Evolutionary conservation across 2,329 filamentous ascomycete genomes (phyloP), one percentile per base, ranked within the genome.

Genomic region (Pezicula neosporulosa): DNA sequence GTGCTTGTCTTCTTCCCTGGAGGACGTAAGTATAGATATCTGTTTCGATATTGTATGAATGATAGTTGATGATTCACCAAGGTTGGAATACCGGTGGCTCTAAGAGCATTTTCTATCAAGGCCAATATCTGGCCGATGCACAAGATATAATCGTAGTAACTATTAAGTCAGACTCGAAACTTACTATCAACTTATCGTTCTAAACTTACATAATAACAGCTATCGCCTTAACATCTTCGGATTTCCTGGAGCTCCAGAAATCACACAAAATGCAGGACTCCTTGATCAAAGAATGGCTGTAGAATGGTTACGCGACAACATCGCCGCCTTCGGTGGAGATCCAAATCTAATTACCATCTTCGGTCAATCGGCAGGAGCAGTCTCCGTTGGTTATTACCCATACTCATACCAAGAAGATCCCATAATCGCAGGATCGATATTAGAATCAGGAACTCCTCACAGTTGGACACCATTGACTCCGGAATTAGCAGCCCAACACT

Each of bases 201-300:
- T 33, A 33, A 33, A 15, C 37, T 39, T 16, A 39, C 19, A 21
- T 16, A 24, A 21, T 6, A 16, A 7, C 47, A 76, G 74, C 60
- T 77, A 77, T 54, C 70, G 72, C 2, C 24, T 70, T 42, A 69
- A 68, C 54, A 63, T 50, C 41, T 28, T 53, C 7, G 48, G 51
- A 2, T 50, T 53, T 44, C 38, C 46, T n/a, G 50, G 50, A 9
- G 47, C 46, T 19, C 51, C 54, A 44, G 51, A 50, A n/a, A 30
- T 53, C 3, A 49, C 39, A 6, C 53, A 55, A 38, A 56, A 56
- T 42, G 33, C 47, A 5, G 85, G 85, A 2, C 66, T 86, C 47
- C 71, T 75, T 53, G 83, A 87, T 59, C 82, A 86, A 66, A 73
- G 78, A 55, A 61, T 76, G 24, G 72, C 80, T 10, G 69, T 86